Conservation (phyloP, 2,329 filamentous ascomycete species). For the Fusarium coffeatum region DNA sequence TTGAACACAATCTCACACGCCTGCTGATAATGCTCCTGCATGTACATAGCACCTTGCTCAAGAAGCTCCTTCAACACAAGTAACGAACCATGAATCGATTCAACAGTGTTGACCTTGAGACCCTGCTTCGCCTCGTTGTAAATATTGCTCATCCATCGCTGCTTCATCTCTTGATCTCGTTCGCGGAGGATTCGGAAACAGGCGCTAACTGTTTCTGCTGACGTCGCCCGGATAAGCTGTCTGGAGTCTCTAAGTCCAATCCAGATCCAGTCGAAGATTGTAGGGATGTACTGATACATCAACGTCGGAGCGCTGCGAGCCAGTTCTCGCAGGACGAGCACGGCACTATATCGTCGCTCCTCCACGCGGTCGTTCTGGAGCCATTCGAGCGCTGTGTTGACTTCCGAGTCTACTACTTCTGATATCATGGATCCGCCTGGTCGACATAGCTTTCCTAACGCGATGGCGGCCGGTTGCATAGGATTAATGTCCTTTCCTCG, state of each 20-base stretch:
- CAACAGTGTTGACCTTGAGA: conserved; percentile 82
- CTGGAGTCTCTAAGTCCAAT: conserved; percentile 90
- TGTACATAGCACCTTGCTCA: conserved; percentile 97
- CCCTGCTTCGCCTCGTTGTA: conserved; percentile 86
- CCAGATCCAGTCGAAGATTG: conserved; percentile 97
- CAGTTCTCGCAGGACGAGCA: conserved; percentile 89
- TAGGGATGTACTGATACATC: conserved; percentile 94
- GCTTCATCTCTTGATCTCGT: conserved; percentile 87
- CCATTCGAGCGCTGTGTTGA: conserved; percentile 96
- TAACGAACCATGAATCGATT: conserved; percentile 93
- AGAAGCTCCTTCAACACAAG: conserved; percentile 93
- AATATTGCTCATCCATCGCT: conserved; percentile 89
- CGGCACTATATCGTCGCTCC: conserved; percentile 91
- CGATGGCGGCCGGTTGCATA: conserved; percentile 89
- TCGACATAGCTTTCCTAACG: conserved; percentile 88
- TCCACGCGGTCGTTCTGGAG: conserved; percentile 95
- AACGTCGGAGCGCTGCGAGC: conserved; percentile 93
- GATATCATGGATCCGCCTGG: conserved; percentile 94
- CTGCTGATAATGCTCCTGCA: conserved; percentile 93
- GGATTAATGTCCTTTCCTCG: conserved; percentile 91
- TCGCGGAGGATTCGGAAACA: conserved; percentile 97
- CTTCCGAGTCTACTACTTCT: conserved; percentile 95
- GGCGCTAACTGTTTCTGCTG: conserved; percentile 91
- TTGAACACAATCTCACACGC: conserved; percentile 92
- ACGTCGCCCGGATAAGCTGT: conserved; percentile 90